Conservation (phyloP, 2,329 filamentous ascomycete genomes). For the Beauveria scarabaeidicola region DNA sequence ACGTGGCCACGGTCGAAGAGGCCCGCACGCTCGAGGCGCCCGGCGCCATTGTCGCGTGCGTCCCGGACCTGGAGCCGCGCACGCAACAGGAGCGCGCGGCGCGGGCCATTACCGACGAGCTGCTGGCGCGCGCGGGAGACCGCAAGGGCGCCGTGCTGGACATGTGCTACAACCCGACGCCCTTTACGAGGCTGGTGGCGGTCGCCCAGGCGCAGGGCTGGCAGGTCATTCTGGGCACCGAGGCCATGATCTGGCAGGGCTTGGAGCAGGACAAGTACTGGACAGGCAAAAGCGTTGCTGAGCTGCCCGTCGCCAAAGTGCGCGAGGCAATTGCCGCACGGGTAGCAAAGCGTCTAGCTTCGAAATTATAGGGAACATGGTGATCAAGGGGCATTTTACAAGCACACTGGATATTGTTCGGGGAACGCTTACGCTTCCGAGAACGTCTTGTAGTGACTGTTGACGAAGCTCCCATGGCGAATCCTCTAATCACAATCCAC, state of each 20-base stretch:
- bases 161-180: conserved; percentile 75
- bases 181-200: conserved; percentile 57
- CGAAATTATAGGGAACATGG: conserved; percentile 17
- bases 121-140: conserved; percentile 29
- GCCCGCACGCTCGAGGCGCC: conserved; percentile 50
- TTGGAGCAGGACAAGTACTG: conserved; percentile 59
- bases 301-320: conserved; percentile 52
- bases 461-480: too few species aligned
- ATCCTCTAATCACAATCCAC: too few species aligned
- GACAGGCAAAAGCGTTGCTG: conserved; percentile 51
- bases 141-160: conserved; percentile 63
- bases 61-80: conserved; percentile 67
- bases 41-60: conserved; percentile 62
- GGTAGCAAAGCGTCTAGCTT: conserved; percentile 25
- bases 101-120: conserved; percentile 44
- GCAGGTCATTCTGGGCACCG: conserved; percentile 67
- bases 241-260: conserved; percentile 71
- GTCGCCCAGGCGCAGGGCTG: conserved; percentile 55
- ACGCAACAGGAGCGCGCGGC: conserved; percentile 54
- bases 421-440: too few species aligned
- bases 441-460: too few species aligned
- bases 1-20: conserved; percentile 53
- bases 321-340: conserved; percentile 41
- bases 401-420: too few species aligned
- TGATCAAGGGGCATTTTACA: too few species aligned